Percentiles rank a stretch among this genome's conserved stretches.
Evolutionary conservation across 2,329 filamentous ascomycete species (phyloP).

Genomic region (Fulvia fulva): DNA sequence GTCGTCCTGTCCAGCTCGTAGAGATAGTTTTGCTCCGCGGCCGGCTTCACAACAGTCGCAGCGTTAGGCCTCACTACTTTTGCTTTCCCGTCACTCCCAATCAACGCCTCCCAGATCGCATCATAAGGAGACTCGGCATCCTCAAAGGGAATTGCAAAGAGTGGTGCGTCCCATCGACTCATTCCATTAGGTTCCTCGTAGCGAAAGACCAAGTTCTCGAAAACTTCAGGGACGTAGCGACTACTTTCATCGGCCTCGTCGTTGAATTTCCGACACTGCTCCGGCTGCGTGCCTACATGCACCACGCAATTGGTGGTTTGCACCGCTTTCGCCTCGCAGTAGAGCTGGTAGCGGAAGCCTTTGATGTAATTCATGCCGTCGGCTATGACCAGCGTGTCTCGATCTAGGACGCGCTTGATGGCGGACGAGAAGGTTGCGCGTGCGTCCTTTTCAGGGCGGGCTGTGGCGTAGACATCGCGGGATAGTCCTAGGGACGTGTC

Average conservation of each 20-base stretch:
- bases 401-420: slow-evolving; percentile 69
- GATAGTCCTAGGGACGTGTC: slow-evolving; percentile 67
- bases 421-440: slow-evolving; percentile 71
- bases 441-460: slow-evolving; percentile 77
- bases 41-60: slow-evolving; percentile 66
- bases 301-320: slow-evolving; percentile 72
- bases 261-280: slow-evolving; percentile 60
- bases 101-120: slow-evolving; percentile 69
- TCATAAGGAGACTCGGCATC: slow-evolving; percentile 66
- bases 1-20: slow-evolving; percentile 77
- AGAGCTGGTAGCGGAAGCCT: slow-evolving; percentile 81
- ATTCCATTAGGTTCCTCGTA: slow-evolving; percentile 86
- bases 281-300: slow-evolving; percentile 55
- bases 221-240: slow-evolving; percentile 57
- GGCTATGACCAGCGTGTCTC: slow-evolving; percentile 72
- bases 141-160: slow-evolving; percentile 75
- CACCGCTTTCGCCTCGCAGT: slow-evolving; percentile 78
- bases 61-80: slow-evolving; percentile 70
- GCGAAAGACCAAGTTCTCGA: slow-evolving; percentile 75
- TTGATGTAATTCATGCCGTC: slow-evolving; percentile 87
- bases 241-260: slow-evolving; percentile 40
- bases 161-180: slow-evolving; percentile 77
- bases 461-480: slow-evolving; percentile 69
- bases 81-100: slow-evolving; percentile 56
- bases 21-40: slow-evolving; percentile 65